phyloP scores from a whole-genome alignment of 257 asterid genomes.

The Osmanthus fragrans region DNA sequence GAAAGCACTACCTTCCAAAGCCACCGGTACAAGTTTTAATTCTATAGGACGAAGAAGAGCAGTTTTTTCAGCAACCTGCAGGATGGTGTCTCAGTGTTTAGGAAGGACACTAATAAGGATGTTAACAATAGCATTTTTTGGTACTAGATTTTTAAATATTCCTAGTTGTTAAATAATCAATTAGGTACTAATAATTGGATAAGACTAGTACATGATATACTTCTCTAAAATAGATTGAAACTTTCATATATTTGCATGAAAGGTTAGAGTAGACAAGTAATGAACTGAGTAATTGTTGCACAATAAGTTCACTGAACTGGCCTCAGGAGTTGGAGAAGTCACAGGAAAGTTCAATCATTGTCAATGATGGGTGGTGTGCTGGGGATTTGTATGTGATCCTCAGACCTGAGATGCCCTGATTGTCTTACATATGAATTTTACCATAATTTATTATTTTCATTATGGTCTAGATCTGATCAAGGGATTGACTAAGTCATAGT shows the following conservation, averaged over 20 bases:
- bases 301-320: not conserved
- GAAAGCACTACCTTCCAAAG: slow-evolving; percentile 95
- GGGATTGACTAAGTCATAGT: not conserved
- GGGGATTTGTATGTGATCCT: not conserved
- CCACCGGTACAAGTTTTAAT: slow-evolving; percentile 75
- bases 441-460: not conserved
- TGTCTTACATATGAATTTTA: not conserved
- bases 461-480: not conserved
- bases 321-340: not conserved
- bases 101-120: not conserved
- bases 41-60: slow-evolving; percentile 92
- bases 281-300: not conserved
- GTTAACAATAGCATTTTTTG: not conserved
- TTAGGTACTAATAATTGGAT: not conserved
- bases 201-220: not conserved
- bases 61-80: slow-evolving; percentile 96
- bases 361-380: not conserved
- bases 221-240: not conserved
- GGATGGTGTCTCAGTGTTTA: slow-evolving; percentile 4
- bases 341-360: not conserved
- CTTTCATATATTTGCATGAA: not conserved
- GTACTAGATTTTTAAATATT: not conserved
- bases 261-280: not conserved
- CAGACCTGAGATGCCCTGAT: not conserved
- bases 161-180: not conserved